Evolutionary conservation across 2,329 filamentous ascomycete genomes (phyloP).

Genomic region (Cercospora sesami): DNA sequence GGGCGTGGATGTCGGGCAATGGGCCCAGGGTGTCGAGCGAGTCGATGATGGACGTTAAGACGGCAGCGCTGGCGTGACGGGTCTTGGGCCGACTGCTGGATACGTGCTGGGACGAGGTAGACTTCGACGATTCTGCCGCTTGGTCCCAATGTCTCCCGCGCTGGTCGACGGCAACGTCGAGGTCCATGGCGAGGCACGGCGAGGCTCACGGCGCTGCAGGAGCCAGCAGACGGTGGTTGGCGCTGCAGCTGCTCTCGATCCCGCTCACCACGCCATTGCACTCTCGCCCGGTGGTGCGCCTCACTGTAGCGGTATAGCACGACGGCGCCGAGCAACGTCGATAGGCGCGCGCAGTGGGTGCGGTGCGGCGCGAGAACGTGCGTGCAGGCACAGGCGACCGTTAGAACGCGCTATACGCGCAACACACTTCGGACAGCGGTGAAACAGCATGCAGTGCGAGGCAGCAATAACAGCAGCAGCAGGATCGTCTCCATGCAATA

Average conservation of each 20-base stretch:
- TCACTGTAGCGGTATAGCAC: not conserved
- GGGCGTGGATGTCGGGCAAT: constrained; percentile 24
- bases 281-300: not conserved
- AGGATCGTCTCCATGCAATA: not conserved
- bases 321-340: not conserved
- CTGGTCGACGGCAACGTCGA: constrained; percentile 10
- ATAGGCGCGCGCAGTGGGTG: not conserved
- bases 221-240: not conserved
- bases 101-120: constrained; percentile 11
- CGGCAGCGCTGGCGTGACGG: constrained; percentile 61
- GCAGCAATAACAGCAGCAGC: not conserved
- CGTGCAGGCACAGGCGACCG: not conserved
- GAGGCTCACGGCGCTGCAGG: not conserved
- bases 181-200: constrained; percentile 8
- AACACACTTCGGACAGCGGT: not conserved
- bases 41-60: constrained; percentile 66
- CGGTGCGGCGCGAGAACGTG: not conserved
- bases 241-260: not conserved
- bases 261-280: not conserved
- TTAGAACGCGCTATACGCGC: not conserved
- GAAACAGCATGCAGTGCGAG: not conserved
- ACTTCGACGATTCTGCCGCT: constrained; percentile 3
- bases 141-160: not conserved
- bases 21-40: constrained; percentile 50
- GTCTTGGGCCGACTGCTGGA: constrained; percentile 38